Conservation (phyloP, 176 grass and related monocot species). For the Puya raimondii region DNA sequence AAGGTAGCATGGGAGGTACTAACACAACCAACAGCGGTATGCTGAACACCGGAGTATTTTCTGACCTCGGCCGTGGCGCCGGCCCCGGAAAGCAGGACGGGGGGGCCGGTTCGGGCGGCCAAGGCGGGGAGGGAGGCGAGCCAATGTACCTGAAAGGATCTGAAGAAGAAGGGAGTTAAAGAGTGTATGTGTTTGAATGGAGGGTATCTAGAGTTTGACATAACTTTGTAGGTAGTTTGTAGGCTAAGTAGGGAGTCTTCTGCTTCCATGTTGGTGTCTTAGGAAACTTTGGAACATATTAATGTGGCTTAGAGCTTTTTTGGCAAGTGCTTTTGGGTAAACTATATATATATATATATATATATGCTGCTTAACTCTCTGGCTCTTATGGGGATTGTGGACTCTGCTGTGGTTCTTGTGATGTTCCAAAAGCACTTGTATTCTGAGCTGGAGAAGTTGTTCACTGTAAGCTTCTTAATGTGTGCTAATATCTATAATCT, state of each 20-base stretch:
- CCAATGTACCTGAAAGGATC: slow-evolving; percentile 66
- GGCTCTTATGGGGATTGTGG: too few species aligned
- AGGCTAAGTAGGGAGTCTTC: neutral
- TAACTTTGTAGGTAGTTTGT: neutral
- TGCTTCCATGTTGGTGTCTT: neutral
- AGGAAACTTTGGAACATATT: neutral
- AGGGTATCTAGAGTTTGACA: neutral
- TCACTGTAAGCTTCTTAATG: too few species aligned
- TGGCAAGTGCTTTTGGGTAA: too few species aligned
- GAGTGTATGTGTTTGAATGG: neutral
- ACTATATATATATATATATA: too few species aligned
- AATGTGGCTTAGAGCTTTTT: neutral
- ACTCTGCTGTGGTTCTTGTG: too few species aligned
- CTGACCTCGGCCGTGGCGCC: slow-evolving; percentile 49
- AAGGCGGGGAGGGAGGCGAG: slow-evolving; percentile 47
- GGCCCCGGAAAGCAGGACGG: slow-evolving; percentile 39
- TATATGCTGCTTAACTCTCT: too few species aligned
- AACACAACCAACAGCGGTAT: slow-evolving; percentile 19
- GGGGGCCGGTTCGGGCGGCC: slow-evolving; percentile 41
- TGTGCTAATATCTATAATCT: too few species aligned
- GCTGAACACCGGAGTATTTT: slow-evolving; percentile 57
- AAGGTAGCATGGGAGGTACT: slow-evolving; percentile 59
- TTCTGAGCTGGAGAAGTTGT: too few species aligned
- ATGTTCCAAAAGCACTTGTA: too few species aligned
- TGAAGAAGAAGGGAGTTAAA: slow-evolving; percentile 58